Conservation (phyloP, 805 yeast species). For the Yamadazyma sp. region DNA sequence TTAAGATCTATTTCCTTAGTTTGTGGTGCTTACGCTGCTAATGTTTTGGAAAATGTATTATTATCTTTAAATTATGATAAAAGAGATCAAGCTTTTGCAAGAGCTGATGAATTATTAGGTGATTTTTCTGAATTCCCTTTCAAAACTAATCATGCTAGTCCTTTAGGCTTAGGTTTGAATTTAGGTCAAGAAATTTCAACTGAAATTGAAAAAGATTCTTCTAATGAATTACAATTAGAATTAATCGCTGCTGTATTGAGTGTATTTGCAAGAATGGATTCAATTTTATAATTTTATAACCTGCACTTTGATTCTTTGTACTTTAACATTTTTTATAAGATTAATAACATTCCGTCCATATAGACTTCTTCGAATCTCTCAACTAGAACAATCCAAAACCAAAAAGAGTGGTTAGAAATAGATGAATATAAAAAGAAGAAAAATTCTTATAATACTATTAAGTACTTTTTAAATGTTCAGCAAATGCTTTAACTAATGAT, state of each 20-base stretch:
- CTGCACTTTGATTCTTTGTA: background rate
- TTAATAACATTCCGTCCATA: no score
- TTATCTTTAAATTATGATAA: constrained; percentile 75
- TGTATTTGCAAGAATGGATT: constrained; percentile 90
- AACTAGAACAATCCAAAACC: no score
- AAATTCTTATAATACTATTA: no score
- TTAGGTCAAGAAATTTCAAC: constrained; percentile 52
- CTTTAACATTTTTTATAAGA: background rate
- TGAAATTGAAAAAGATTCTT: constrained; percentile 50
- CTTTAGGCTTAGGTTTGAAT: constrained; percentile 70
- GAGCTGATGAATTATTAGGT: constrained; percentile 87
- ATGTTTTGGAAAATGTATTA: constrained; percentile 88
- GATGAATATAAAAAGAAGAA: no score
- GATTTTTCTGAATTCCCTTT: constrained; percentile 89
- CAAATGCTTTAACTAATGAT: constrained; percentile 1
- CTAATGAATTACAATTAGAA: constrained; percentile 70
- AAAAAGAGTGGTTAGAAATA: no score
- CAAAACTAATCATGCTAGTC: constrained; percentile 48
- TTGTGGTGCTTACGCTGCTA: constrained; percentile 92
- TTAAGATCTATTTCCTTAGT: constrained; percentile 80
- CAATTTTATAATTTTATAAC: constrained; percentile 54
- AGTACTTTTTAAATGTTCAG: background rate
- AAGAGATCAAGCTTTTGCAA: constrained; percentile 85
- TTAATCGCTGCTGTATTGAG: constrained; percentile 88
- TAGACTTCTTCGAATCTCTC: no score